Evolutionary conservation across 768 basidiomycete genomes (phyloP).

Genomic region (Glaciozyma antarctica): DNA sequence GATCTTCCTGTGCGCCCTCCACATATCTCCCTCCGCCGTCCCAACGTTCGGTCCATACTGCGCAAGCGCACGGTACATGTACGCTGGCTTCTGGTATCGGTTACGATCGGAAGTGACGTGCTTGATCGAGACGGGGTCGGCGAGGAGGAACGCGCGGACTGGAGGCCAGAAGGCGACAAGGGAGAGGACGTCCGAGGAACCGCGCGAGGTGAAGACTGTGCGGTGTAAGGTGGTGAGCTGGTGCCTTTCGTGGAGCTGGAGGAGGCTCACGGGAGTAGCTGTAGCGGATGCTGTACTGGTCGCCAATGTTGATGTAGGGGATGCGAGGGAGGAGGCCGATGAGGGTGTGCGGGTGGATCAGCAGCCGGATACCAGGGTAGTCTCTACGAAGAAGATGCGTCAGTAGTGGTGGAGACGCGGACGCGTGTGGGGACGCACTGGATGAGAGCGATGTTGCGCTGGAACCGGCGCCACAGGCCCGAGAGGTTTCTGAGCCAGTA

Average conservation of each 20-base stretch:
- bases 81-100: neutral
- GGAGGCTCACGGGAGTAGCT: neutral
- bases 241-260: too few relatives aligned
- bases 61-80: neutral
- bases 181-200: neutral
- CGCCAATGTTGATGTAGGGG: neutral
- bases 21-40: neutral
- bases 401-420: neutral
- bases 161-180: neutral
- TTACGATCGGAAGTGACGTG: neutral
- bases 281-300: neutral
- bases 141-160: neutral
- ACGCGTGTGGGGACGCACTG: neutral
- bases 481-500: too few relatives aligned
- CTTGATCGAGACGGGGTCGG: neutral
- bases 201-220: neutral
- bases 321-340: neutral
- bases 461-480: neutral
- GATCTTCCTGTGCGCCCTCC: neutral
- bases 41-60: neutral
- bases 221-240: neutral
- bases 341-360: neutral
- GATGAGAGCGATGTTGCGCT: neutral
- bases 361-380: neutral
- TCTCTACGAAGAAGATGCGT: neutral